Conservation (phyloP, 805 yeast species). For the Wickerhamomyces xylosicus region DNA sequence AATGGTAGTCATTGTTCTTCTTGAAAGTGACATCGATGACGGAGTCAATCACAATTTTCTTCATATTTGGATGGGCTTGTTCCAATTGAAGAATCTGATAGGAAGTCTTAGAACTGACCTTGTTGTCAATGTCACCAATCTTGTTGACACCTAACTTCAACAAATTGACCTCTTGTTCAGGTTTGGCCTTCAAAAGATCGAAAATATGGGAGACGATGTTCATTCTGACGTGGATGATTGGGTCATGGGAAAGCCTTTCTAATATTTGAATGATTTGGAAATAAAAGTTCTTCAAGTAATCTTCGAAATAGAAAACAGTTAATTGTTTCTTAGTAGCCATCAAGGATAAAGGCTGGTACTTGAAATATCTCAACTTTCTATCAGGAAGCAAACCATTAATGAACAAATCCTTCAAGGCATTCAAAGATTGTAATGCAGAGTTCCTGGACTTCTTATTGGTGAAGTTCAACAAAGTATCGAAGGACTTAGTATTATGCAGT, state of each 20-base stretch:
- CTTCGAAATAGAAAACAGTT: constrained; percentile 79
- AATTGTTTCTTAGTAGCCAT: constrained; percentile 43
- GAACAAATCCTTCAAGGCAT: constrained; percentile 82
- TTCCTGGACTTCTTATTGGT: constrained; percentile 90
- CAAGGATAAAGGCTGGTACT: constrained; percentile 49
- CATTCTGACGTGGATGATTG: constrained; percentile 79
- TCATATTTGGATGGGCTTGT: constrained; percentile 95
- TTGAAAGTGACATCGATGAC: constrained; percentile 74
- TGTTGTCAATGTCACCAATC: constrained; percentile 85
- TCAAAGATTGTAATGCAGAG: constrained; percentile 83
- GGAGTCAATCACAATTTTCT: constrained; percentile 64
- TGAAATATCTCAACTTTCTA: constrained; percentile 71
- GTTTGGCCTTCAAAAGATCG: constrained; percentile 72
- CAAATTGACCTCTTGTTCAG: constrained; percentile 93
- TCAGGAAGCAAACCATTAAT: constrained; percentile 79
- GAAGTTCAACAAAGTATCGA: constrained; percentile 66
- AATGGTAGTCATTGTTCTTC: constrained; percentile 70
- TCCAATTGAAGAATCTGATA: constrained; percentile 69
- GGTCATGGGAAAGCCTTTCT: constrained; percentile 81
- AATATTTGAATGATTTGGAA: constrained; percentile 68
- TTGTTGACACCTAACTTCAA: constrained; percentile 86
- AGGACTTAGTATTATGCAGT: constrained; percentile 72
- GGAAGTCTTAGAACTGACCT: constrained; percentile 84
- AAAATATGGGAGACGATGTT: constrained; percentile 68
- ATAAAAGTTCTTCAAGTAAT: constrained; percentile 67